Conservation (phyloP, 768 basidiomycete genomes). For the Rhodotorula sphaerocarpa region DNA sequence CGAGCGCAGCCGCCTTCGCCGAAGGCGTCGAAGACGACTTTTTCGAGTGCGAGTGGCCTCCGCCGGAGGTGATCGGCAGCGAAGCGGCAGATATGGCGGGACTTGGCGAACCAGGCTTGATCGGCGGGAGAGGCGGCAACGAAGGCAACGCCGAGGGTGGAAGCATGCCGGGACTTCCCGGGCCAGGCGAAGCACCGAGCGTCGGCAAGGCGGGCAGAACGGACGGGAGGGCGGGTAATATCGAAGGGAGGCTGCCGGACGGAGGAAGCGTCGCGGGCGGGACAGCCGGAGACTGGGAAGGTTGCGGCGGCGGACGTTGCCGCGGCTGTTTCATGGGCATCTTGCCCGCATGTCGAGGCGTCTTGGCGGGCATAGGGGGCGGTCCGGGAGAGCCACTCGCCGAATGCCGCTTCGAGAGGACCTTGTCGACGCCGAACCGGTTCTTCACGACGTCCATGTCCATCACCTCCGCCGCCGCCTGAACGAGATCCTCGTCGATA, state of each 20-base stretch:
- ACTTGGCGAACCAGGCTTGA: no score
- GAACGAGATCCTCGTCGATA: slow-evolving; percentile 3
- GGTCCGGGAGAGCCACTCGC: not conserved
- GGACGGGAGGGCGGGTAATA: no score
- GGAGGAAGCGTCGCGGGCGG: not conserved
- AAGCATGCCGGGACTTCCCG: no score
- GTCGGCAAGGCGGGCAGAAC: not conserved
- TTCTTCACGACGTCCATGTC: not conserved
- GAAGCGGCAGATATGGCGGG: not conserved
- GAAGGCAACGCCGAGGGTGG: not conserved
- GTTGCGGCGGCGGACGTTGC: not conserved
- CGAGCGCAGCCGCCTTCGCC: no score
- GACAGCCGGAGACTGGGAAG: not conserved
- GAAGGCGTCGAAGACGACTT: not conserved
- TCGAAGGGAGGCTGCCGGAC: not conserved
- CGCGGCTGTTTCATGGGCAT: slow-evolving; percentile 12
- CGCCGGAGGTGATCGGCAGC: no score
- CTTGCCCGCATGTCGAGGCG: not conserved
- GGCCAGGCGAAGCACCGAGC: not conserved
- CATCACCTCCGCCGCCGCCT: not conserved
- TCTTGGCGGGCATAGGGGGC: not conserved
- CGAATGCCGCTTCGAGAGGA: not conserved
- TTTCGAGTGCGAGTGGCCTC: not conserved
- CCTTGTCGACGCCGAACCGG: not conserved
- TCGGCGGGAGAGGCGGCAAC: not conserved